Evolutionary conservation across 495 filamentous ascomycete genomes (phyloP).

Genomic region (Niebla homalea): DNA sequence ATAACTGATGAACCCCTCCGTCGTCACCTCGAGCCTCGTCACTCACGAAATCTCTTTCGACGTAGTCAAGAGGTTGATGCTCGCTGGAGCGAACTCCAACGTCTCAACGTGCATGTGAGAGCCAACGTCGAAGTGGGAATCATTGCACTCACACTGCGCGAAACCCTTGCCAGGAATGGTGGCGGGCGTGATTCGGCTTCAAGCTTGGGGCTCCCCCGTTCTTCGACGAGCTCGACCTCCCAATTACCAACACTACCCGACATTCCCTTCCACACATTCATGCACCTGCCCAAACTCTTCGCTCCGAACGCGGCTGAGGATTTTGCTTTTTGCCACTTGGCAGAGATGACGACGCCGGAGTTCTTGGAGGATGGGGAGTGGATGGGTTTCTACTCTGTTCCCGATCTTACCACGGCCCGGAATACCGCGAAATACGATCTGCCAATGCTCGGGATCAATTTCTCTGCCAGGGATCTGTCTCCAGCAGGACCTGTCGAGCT

Average conservation of each 20-base stretch:
- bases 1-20: too few species aligned
- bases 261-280: background rate
- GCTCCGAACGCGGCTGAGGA: background rate
- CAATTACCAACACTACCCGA: background rate
- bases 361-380: background rate
- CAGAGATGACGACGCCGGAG: background rate
- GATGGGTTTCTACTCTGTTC: background rate
- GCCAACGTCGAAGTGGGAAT: background rate
- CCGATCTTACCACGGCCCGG: too few species aligned
- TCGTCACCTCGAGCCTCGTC: too few species aligned
- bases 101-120: background rate
- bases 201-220: background rate
- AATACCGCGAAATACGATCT: background rate
- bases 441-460: slow-evolving; percentile 1
- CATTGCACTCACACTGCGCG: background rate
- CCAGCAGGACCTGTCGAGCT: background rate
- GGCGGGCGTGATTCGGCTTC: background rate
- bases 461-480: background rate
- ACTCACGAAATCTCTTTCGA: too few species aligned
- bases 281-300: background rate
- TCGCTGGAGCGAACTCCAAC: too few species aligned
- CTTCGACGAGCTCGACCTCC: background rate
- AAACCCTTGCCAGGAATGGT: background rate
- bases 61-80: too few species aligned
- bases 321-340: background rate